phyloP scores from a whole-genome alignment of 306 rosid species.

The Albizia julibrissin region DNA sequence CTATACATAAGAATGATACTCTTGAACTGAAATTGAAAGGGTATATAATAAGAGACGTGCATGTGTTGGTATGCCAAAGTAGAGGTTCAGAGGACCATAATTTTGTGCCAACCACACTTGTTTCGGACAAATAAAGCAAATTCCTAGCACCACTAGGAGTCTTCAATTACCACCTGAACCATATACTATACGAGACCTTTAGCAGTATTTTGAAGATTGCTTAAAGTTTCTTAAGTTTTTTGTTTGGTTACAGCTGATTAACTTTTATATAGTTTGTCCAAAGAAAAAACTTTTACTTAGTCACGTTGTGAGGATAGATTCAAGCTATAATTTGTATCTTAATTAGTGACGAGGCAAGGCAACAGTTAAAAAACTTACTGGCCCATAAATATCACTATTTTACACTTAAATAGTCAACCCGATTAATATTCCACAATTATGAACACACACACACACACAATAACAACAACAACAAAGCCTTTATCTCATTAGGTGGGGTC shows the following conservation, averaged over 20 bases:
- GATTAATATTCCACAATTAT: no score
- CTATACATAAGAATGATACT: background rate
- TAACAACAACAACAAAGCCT: no score
- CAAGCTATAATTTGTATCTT: no score
- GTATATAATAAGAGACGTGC: background rate
- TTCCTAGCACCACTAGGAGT: background rate
- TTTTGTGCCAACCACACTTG: background rate
- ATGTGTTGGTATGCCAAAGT: background rate
- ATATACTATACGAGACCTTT: background rate
- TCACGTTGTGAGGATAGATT: background rate
- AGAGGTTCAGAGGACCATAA: background rate
- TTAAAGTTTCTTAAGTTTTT: background rate
- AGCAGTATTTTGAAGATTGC: background rate
- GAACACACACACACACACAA: no score
- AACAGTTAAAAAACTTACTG: background rate
- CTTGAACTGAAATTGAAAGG: conserved; percentile 3
- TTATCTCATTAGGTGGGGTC: no score
- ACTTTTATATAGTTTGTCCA: no score
- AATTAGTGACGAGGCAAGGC: background rate
- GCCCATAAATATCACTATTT: background rate
- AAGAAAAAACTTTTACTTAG: background rate
- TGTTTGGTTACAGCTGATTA: no score
- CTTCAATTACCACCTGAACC: background rate
- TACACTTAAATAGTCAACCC: background rate
- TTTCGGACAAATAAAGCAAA: background rate